Percentiles rank a stretch among this genome's conserved stretches.
These are phyloP conservation scores for Helicocarpus griseus DNA, from an alignment of 2,329 filamentous ascomycete species.

Conservation along the genomic window DNA sequence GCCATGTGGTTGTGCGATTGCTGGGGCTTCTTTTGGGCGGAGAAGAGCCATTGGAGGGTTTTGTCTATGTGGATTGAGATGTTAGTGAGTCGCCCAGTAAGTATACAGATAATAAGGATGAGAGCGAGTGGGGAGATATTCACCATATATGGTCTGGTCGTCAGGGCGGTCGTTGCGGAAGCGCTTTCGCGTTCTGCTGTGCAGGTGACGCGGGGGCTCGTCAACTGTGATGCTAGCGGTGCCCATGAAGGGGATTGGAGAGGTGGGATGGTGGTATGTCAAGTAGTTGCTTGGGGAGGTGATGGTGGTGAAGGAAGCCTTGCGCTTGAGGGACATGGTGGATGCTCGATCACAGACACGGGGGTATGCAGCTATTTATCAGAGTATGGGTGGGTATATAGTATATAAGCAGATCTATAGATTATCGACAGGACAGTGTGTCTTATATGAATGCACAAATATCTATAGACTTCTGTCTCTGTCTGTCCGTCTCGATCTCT, in stretches of 20 bases:
- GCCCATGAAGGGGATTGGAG: slow-evolving; percentile 17
- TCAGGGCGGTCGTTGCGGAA: slow-evolving; percentile 49
- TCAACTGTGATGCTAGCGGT: slow-evolving; percentile 20
- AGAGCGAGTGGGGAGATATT: slow-evolving; percentile 15
- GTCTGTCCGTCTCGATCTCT: too few species aligned
- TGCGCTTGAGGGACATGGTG: slow-evolving; percentile 50
- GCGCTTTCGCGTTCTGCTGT: slow-evolving; percentile 50
- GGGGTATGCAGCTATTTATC: not conserved
- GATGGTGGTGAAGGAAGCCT: slow-evolving; percentile 43
- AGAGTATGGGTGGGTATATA: not conserved
- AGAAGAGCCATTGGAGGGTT: slow-evolving; percentile 33
- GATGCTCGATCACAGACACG: not conserved
- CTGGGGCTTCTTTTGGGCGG: slow-evolving; percentile 27
- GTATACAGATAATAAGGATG: too few species aligned
- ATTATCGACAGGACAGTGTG: too few species aligned
- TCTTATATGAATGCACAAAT: too few species aligned
- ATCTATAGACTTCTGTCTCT: too few species aligned
- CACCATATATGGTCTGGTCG: slow-evolving; percentile 47
- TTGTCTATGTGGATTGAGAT: slow-evolving; percentile 26
- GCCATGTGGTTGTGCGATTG: slow-evolving; percentile 4
- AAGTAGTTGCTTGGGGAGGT: slow-evolving; percentile 32
- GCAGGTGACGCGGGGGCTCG: slow-evolving; percentile 35
- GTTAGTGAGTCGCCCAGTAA: not conserved
- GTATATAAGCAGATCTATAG: not conserved
- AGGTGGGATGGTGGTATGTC: slow-evolving; percentile 18